Evolutionary conservation across 768 basidiomycete genomes (phyloP).

Genomic region (Collybia sordida): DNA sequence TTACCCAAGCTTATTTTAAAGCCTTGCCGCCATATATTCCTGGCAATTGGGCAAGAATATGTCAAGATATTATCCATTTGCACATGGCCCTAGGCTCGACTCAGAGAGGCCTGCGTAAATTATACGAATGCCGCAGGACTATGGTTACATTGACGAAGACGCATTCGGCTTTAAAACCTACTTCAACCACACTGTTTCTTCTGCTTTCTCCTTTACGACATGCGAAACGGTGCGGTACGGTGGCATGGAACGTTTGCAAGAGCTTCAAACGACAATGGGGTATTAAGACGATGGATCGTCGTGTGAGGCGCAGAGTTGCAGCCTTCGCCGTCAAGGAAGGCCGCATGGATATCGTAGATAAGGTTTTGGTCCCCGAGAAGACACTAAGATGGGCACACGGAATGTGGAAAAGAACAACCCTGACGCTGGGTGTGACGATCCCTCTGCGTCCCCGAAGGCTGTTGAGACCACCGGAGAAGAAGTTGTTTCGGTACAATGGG

Average conservation of each 20-base stretch:
- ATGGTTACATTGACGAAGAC: constrained; percentile 43
- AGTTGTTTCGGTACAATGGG: constrained; percentile 29
- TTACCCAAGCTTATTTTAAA: constrained; percentile 50
- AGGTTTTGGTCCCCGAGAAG: constrained; percentile 22
- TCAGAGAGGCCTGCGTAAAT: constrained; percentile 36
- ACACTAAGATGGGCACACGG: constrained; percentile 5
- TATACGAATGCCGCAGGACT: constrained; percentile 42
- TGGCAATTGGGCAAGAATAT: constrained; percentile 28
- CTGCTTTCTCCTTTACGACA: constrained; percentile 52
- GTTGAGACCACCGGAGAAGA: constrained; percentile 20
- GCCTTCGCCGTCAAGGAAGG: constrained; percentile 66
- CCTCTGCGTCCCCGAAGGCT: constrained; percentile 9
- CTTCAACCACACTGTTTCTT: constrained; percentile 56
- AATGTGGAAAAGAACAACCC: constrained; percentile 17
- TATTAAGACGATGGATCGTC: constrained; percentile 47
- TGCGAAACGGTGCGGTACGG: constrained; percentile 52
- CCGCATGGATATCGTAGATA: constrained; percentile 47
- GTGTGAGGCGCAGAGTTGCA: constrained; percentile 59
- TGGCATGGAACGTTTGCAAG: constrained; percentile 44
- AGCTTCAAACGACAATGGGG: constrained; percentile 60
- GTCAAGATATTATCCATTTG: constrained; percentile 57
- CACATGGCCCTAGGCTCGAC: constrained; percentile 37
- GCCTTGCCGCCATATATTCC: constrained; percentile 44
- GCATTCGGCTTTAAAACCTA: constrained; percentile 54
- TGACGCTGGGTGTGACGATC: constrained; percentile 14